Conservation (phyloP, 2,329 filamentous ascomycete species). For the Parasarocladium wereldwijsianum region DNA sequence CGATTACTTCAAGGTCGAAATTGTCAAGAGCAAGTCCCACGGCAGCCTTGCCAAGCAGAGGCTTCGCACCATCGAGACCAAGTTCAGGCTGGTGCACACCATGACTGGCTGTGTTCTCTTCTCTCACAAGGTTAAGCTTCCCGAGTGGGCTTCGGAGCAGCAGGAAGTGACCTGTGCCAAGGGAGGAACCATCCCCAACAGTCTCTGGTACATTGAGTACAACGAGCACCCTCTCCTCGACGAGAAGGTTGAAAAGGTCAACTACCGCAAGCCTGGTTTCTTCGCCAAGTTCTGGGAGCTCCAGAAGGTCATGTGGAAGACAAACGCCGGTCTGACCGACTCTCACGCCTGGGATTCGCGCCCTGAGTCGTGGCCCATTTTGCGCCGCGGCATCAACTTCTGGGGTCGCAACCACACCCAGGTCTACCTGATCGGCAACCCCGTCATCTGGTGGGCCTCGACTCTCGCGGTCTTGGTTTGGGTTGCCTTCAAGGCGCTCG, state of each 20-base stretch:
- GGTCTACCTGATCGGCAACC: slow-evolving; percentile 93
- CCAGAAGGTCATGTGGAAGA: slow-evolving; percentile 97
- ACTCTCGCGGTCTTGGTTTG: slow-evolving; percentile 67
- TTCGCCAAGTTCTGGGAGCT: slow-evolving; percentile 96
- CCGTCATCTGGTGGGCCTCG: slow-evolving; percentile 85
- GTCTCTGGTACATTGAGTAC: slow-evolving; percentile 88
- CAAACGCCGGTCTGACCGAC: slow-evolving; percentile 89
- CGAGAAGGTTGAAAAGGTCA: slow-evolving; percentile 74
- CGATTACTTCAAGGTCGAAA: slow-evolving; percentile 88
- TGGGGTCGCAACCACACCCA: slow-evolving; percentile 92
- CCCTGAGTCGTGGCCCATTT: slow-evolving; percentile 80
- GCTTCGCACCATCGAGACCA: slow-evolving; percentile 85
- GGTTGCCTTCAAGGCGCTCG: slow-evolving; percentile 70
- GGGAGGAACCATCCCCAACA: slow-evolving; percentile 86
- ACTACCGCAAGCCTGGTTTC: slow-evolving; percentile 90
- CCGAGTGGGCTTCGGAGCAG: slow-evolving; percentile 94
- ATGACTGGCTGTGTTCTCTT: slow-evolving; percentile 96
- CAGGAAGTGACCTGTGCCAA: slow-evolving; percentile 97
- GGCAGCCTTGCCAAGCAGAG: slow-evolving; percentile 67
- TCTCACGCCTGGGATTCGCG: slow-evolving; percentile 98
- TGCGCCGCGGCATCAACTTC: slow-evolving; percentile 95
- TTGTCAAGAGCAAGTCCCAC: slow-evolving; percentile 78
- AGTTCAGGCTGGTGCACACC: slow-evolving; percentile 86
- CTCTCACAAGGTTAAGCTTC: slow-evolving; percentile 97
- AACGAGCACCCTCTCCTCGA: slow-evolving; percentile 73